Conservation (phyloP, 2,329 filamentous ascomycete species). For the Aspergillus proliferans region DNA sequence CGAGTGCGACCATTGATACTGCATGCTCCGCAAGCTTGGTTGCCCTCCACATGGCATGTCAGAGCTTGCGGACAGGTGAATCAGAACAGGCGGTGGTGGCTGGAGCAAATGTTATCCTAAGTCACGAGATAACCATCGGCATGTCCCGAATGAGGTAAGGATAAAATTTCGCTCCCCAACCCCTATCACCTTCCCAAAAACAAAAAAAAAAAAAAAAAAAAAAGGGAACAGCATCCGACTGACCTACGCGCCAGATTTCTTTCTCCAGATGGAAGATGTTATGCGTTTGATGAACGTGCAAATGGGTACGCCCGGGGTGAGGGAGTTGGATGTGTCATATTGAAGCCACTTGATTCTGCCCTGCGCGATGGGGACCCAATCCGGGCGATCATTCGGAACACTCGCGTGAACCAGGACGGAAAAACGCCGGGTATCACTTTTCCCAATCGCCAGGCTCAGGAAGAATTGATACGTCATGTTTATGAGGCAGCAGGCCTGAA, state of each 20-base stretch:
- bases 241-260: neutral
- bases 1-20: neutral
- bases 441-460: constrained; percentile 17
- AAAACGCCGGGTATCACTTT: constrained; percentile 13
- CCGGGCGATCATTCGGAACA: constrained; percentile 20
- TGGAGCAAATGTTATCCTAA: neutral
- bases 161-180: neutral
- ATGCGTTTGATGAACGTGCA: constrained; percentile 19
- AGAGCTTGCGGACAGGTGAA: neutral
- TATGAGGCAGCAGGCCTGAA: constrained; percentile 25
- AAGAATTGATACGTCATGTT: constrained; percentile 23
- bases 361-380: constrained; percentile 21
- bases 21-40: neutral
- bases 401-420: constrained; percentile 16
- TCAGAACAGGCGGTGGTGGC: neutral
- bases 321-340: constrained; percentile 21
- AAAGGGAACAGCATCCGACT: too few species aligned
- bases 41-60: neutral
- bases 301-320: constrained; percentile 27
- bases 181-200: too few species aligned
- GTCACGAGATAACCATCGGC: neutral
- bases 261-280: constrained; percentile 12
- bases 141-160: neutral
- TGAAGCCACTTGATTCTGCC: constrained; percentile 22
- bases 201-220: too few species aligned